A percentile compares a stretch with the other conserved stretches of the same genome.
These are phyloP conservation scores for Coriaria nepalensis DNA, from an alignment of 306 rosid genomes.

Conservation along the genomic window DNA sequence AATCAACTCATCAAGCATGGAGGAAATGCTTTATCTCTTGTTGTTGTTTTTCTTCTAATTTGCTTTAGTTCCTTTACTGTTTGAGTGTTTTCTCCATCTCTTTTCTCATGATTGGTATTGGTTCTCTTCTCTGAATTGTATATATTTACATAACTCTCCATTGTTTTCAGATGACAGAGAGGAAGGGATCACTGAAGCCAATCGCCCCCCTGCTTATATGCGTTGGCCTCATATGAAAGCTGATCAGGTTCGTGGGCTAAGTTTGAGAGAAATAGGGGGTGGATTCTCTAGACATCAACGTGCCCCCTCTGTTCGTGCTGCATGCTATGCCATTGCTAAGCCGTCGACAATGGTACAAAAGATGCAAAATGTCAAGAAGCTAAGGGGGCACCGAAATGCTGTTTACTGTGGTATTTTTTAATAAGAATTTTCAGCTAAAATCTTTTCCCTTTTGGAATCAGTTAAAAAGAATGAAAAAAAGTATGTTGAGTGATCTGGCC, in stretches of 20 bases:
- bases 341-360: conserved; percentile 91
- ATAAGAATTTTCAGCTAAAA: conserved; percentile 4
- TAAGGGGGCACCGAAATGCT: conserved; percentile 95
- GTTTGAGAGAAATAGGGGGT: conserved; percentile 97
- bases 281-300: conserved; percentile 92
- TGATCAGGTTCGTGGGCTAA: conserved; percentile 82
- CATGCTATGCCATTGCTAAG: conserved; percentile 92
- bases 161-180: conserved; percentile 46
- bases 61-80: not conserved
- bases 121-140: conserved; percentile 2
- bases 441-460: not conserved
- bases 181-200: conserved; percentile 31
- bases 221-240: conserved; percentile 99
- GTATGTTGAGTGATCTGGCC: too few species aligned
- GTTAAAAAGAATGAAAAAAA: too few species aligned
- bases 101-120: not conserved
- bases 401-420: conserved; percentile 87
- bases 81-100: conserved; percentile 4
- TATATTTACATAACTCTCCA: conserved; percentile 1
- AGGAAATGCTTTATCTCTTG: not conserved
- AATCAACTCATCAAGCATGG: not conserved
- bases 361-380: conserved; percentile 79
- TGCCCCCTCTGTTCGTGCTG: conserved; percentile 89
- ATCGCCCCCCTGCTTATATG: conserved; percentile 55
- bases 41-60: not conserved